Conservation (phyloP, 73 alveolate species). For the Paraurostyla sp. region DNA sequence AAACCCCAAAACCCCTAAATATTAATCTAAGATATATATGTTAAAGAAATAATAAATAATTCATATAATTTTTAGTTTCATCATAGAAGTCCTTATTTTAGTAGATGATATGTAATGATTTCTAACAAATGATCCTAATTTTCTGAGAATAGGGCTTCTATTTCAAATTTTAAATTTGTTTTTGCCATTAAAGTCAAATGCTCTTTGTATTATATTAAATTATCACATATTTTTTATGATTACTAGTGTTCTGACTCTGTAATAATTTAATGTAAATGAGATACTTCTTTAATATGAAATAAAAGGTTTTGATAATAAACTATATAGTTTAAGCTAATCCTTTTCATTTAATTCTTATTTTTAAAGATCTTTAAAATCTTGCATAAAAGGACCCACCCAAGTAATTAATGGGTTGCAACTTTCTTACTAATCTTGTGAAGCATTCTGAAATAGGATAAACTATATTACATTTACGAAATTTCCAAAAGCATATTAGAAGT, state of each 20-base stretch:
- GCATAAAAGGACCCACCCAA: constrained; percentile 17
- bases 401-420: not conserved
- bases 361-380: not conserved
- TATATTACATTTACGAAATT: not conserved
- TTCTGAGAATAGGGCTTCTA: constrained; percentile 42
- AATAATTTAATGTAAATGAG: not conserved
- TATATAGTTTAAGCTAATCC: not conserved
- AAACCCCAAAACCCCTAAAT: no score
- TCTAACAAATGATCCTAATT: no score
- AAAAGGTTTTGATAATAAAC: not conserved
- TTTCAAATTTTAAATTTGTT: constrained; percentile 18
- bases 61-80: no score
- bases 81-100: no score
- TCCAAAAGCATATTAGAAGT: constrained; percentile 48
- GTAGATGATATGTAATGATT: no score
- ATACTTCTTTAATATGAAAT: not conserved
- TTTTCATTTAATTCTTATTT: not conserved
- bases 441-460: not conserved
- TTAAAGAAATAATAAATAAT: no score
- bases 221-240: not conserved
- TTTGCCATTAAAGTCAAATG: constrained; percentile 20
- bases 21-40: no score
- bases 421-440: not conserved
- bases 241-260: not conserved
- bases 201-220: not conserved